These are phyloP conservation scores for Thermoascus crustaceus DNA, from an alignment of 2,329 filamentous ascomycete species.

Conservation along the genomic window DNA sequence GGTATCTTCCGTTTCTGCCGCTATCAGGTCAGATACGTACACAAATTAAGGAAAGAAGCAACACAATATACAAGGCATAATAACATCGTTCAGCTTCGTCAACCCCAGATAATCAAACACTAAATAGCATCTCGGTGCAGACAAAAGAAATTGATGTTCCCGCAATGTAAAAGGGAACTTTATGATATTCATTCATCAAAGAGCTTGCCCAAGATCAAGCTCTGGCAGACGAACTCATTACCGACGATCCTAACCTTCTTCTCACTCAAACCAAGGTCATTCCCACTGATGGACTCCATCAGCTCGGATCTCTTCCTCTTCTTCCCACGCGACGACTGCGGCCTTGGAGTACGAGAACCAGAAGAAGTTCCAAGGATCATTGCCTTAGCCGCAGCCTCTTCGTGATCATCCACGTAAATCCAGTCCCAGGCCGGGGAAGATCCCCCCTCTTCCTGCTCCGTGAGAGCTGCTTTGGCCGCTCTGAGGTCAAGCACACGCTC, in stretches of 20 bases:
- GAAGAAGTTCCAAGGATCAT: conserved; percentile 27
- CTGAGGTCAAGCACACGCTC: conserved; percentile 56
- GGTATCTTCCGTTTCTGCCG: too few relatives aligned
- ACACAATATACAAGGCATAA: too few relatives aligned
- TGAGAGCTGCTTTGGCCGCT: conserved; percentile 55
- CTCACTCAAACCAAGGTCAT: conserved; percentile 30
- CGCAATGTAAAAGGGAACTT: conserved; percentile 5
- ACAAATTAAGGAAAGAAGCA: too few relatives aligned
- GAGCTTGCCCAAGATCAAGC: conserved; percentile 74
- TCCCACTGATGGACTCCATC: conserved; percentile 16
- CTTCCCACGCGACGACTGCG: conserved; percentile 26
- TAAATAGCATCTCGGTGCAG: too few relatives aligned
- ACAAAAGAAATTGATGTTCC: too few relatives aligned
- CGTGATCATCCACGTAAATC: conserved; percentile 67
- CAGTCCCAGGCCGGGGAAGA: conserved; percentile 53
- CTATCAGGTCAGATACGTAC: too few relatives aligned
- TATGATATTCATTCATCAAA: conserved; percentile 47
- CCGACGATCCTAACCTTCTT: conserved; percentile 60
- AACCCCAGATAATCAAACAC: too few relatives aligned
- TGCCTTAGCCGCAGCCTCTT: conserved; percentile 45
- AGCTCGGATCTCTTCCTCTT: conserved; percentile 37
- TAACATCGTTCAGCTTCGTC: too few relatives aligned
- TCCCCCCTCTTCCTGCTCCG: conserved; percentile 40
- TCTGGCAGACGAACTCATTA: conserved; percentile 86
- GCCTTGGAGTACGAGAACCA: conserved; percentile 13